These are phyloP conservation scores for Rhododendron simsii DNA, from an alignment of 148 eudicot species.

Conservation along the genomic window DNA sequence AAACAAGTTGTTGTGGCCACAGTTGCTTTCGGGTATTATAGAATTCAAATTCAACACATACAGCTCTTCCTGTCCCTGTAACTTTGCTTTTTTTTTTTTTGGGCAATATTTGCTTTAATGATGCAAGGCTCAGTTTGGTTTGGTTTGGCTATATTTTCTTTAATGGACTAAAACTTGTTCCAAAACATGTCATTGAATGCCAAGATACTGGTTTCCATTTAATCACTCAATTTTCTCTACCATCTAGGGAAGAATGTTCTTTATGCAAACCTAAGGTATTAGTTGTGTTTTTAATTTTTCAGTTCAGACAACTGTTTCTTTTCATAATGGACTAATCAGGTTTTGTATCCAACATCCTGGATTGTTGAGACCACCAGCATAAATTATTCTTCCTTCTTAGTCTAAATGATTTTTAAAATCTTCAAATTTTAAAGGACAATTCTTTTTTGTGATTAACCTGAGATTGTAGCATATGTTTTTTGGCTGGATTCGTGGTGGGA, in stretches of 20 bases:
- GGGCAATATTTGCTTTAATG: neutral
- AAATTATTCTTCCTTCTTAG: neutral
- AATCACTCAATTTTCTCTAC: neutral
- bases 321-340: neutral
- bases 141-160: neutral
- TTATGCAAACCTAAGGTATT: neutral
- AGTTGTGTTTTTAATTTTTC: neutral
- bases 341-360: neutral
- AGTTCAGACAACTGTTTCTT: neutral
- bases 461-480: neutral
- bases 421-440: neutral
- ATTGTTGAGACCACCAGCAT: neutral
- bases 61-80: neutral
- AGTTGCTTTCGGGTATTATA: slow-evolving; percentile 87
- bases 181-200: neutral
- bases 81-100: no score
- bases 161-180: neutral
- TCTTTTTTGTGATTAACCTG: slow-evolving; percentile 7
- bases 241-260: neutral
- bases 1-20: slow-evolving; percentile 93
- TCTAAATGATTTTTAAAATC: neutral
- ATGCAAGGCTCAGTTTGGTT: neutral
- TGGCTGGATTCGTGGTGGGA: slow-evolving; percentile 33
- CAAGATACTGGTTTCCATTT: neutral
- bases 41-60: neutral